Percentiles rank a stretch among this genome's conserved stretches.
These are phyloP conservation scores for Aegilops tauschii DNA, from an alignment of 176 grass and related monocot species.

Conservation along the genomic window DNA sequence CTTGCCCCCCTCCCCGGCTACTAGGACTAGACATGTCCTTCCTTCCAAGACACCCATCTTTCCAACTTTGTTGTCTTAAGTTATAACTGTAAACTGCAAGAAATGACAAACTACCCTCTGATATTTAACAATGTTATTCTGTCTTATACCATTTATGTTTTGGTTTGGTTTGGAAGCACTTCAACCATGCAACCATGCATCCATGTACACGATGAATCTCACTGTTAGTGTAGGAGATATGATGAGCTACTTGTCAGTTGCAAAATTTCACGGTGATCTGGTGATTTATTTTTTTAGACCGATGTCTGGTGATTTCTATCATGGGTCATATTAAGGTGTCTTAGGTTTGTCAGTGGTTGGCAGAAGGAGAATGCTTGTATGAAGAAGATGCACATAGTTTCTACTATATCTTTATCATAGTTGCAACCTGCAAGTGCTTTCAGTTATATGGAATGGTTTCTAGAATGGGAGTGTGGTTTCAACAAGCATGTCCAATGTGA, in stretches of 20 bases:
- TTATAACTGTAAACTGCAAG: neutral
- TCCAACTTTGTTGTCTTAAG: neutral
- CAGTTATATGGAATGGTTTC: neutral
- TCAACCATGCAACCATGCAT: conserved; percentile 4
- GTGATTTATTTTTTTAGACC: neutral
- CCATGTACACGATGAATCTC: neutral
- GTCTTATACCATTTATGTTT: neutral
- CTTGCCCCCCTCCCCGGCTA: too few species aligned
- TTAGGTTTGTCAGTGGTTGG: neutral
- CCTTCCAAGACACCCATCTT: neutral
- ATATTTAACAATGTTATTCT: neutral
- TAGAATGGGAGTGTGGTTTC: neutral
- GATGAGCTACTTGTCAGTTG: neutral
- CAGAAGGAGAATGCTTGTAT: neutral
- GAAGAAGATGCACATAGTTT: neutral
- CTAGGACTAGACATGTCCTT: neutral
- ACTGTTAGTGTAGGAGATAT: neutral
- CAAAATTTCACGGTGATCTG: neutral
- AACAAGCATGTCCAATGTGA: neutral
- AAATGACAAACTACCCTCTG: neutral
- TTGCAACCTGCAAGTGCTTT: neutral
- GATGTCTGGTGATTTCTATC: neutral
- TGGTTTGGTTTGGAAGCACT: neutral
- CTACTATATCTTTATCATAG: neutral
- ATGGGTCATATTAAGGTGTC: neutral